Conservation (phyloP, 2,329 filamentous ascomycete species). For the Ascochyta lentis region DNA sequence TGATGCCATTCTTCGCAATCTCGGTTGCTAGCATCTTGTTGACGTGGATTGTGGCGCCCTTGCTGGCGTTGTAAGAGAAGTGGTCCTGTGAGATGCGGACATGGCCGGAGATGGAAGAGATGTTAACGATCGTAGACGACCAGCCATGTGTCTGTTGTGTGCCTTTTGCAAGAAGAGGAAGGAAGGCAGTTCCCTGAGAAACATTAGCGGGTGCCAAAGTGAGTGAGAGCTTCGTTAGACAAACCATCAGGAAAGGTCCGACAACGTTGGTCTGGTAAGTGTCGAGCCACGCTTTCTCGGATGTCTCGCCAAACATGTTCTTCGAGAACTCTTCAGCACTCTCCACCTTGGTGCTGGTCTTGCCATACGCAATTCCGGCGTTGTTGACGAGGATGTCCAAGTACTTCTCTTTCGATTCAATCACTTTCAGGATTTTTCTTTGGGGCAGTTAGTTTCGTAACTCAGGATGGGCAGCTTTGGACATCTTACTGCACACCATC, state of each 20-base stretch:
- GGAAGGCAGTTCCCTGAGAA: constrained; percentile 50
- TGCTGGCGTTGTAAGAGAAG: constrained; percentile 58
- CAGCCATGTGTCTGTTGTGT: constrained; percentile 52
- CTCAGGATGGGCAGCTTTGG: neutral
- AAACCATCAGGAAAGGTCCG: constrained; percentile 54
- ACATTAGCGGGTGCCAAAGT: neutral
- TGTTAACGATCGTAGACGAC: constrained; percentile 56
- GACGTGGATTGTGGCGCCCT: constrained; percentile 61
- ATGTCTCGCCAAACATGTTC: constrained; percentile 54
- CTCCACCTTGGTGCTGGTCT: constrained; percentile 47
- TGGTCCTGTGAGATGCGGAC: constrained; percentile 57
- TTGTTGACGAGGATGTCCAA: constrained; percentile 58
- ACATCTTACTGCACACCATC: constrained; percentile 48
- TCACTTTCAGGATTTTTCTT: constrained; percentile 51
- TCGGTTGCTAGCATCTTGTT: constrained; percentile 63
- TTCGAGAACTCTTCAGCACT: constrained; percentile 53
- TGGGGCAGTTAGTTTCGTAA: constrained; percentile 5
- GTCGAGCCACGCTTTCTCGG: constrained; percentile 55
- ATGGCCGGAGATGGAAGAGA: constrained; percentile 54
- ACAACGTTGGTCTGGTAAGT: constrained; percentile 57
- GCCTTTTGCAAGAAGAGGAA: constrained; percentile 54
- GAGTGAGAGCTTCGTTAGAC: neutral
- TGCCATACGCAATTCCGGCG: constrained; percentile 53
- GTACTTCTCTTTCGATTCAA: constrained; percentile 53
- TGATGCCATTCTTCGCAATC: constrained; percentile 58